Evolutionary conservation across 495 filamentous ascomycete genomes (phyloP), one percentile per base, ranked within the genome.

Genomic region (Hyaloscypha hepaticicola): DNA sequence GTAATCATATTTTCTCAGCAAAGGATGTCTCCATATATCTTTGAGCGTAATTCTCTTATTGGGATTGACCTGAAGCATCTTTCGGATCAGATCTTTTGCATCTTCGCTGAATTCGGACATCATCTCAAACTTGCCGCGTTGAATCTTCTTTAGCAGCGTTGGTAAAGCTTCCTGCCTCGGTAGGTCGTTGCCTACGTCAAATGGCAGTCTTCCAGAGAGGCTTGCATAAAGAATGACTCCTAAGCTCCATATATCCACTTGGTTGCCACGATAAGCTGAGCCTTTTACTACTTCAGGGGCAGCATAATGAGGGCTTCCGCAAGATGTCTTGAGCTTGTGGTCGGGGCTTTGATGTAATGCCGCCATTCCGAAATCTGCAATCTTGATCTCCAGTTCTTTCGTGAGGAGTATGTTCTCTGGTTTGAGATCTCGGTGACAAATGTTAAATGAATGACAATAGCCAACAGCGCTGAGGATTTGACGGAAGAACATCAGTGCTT

Each of bases 361-460:
- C 21, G 96, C 95, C 92, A 99, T 96, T 21, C 95, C 94, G 74
- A 98, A 99, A 74, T 99, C 95, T 33, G 91, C 93, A 41, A 99
- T 85, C 75, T 98, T 98, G 74, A 97, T 82, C 51, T 90, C 86
- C 25, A 82, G 80, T 14, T 86, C 75, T 6, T 74, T 75, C 63
- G 92, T 90, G 28, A 99, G 75, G 19, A 99, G 80, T 45, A 99
- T 97, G 69, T 99, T 99, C 76, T 99, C 95, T 0, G 92, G 95
- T 77, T 99, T 99, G 33, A 99, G 78, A 66, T 99, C 95, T 27
- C 95, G 89, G 72, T 99, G 95, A 74, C 92, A 96, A 64, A 99
- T 96, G 69, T 91, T 88, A 78, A 97, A 88, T 5, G 89, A 85
- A 75, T 99, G 96, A 68, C 92, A 93, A 77, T 96, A 97, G 8